These are phyloP conservation scores for Cokeromyces recurvatus DNA, from an alignment of 371 early-diverging fungal genomes.

Conservation along the genomic window DNA sequence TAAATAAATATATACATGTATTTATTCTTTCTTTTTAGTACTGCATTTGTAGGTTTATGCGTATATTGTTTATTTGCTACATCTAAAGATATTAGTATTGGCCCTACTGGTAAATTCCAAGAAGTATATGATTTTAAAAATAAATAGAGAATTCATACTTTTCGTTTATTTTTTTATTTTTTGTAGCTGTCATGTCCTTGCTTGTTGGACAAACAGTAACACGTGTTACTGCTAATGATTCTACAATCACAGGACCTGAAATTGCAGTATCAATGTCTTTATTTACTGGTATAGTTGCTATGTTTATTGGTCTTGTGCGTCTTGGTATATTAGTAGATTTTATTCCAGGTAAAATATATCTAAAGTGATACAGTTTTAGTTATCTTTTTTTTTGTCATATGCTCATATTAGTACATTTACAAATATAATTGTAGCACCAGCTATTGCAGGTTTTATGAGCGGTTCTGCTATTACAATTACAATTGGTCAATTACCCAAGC, in stretches of 20 bases:
- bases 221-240: constrained; percentile 32
- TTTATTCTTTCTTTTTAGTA: no score
- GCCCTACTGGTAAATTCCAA: constrained; percentile 58
- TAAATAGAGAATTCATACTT: no score
- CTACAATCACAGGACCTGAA: constrained; percentile 32
- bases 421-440: constrained; percentile 26
- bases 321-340: constrained; percentile 84
- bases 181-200: constrained; percentile 72
- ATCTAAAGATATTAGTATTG: constrained; percentile 82
- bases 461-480: constrained; percentile 77
- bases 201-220: constrained; percentile 65
- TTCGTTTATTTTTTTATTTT: no score
- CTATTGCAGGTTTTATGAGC: constrained; percentile 67
- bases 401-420: no score
- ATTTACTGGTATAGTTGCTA: constrained; percentile 55
- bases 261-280: constrained; percentile 54
- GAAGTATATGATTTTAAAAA: not conserved
- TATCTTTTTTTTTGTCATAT: no score
- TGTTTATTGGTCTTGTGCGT: constrained; percentile 68
- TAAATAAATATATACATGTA: no score
- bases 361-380: no score
- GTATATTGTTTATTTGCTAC: constrained; percentile 81
- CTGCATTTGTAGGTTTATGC: constrained; percentile 69
- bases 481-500: constrained; percentile 69
- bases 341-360: constrained; percentile 53